A percentile compares a stretch with the other conserved stretches of the same genome.
phyloP scores from a whole-genome alignment of 345 rosid genomes.

The Draba incana region DNA sequence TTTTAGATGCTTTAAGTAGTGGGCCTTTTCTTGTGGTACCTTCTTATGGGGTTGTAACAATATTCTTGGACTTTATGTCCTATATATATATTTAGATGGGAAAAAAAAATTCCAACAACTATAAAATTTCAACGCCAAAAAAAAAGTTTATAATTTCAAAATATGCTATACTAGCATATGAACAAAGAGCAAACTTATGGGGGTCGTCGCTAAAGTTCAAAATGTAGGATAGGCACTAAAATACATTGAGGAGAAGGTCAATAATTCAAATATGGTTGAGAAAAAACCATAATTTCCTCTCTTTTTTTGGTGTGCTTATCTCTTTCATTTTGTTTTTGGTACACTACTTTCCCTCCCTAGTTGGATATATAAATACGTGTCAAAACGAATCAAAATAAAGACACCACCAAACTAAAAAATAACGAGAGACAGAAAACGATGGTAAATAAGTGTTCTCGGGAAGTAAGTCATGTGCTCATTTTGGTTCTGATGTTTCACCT shows the following conservation, averaged over 20 bases:
- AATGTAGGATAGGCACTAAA: not conserved
- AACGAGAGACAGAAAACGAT: not conserved
- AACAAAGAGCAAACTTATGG: not conserved
- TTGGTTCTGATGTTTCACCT: slow-evolving; percentile 2
- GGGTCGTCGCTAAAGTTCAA: too few relatives aligned
- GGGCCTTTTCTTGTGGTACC: too few relatives aligned
- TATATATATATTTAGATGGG: too few relatives aligned
- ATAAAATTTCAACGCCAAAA: too few relatives aligned
- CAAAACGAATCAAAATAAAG: not conserved
- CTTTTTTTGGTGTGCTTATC: not conserved
- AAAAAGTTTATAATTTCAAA: too few relatives aligned
- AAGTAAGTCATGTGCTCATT: not conserved
- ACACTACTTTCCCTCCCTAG: not conserved
- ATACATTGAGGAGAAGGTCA: not conserved
- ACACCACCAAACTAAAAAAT: not conserved
- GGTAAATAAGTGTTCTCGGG: not conserved
- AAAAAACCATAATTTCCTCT: not conserved
- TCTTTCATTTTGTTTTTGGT: not conserved
- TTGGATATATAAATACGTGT: slow-evolving; percentile 9
- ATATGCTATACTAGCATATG: too few relatives aligned
- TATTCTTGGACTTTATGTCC: too few relatives aligned
- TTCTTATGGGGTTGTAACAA: too few relatives aligned
- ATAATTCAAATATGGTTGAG: not conserved
- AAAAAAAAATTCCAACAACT: too few relatives aligned
- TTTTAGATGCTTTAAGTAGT: too few relatives aligned